Percentiles rank a stretch among this genome's conserved stretches.
These are phyloP conservation scores for Podosphaera fusca DNA, from an alignment of 2,329 filamentous ascomycete species.

Conservation along the genomic window DNA sequence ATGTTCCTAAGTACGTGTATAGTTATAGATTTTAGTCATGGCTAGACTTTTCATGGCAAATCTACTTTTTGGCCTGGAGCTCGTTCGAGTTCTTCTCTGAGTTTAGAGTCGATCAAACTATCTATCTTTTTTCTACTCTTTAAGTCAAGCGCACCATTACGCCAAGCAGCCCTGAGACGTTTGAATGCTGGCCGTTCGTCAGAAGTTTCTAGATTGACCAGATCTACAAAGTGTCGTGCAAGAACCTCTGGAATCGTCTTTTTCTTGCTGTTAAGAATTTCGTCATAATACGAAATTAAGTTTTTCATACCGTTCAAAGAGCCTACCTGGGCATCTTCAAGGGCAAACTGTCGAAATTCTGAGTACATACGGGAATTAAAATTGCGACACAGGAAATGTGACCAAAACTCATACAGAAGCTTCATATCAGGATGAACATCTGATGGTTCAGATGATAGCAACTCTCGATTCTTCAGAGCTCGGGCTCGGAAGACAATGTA, in stretches of 20 bases:
- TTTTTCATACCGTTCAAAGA: conserved; percentile 33
- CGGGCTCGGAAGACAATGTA: conserved; percentile 19
- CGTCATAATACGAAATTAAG: conserved; percentile 42
- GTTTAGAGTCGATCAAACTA: conserved; percentile 25
- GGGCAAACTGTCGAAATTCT: conserved; percentile 45
- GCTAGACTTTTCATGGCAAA: conserved; percentile 4
- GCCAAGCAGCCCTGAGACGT: conserved; percentile 27
- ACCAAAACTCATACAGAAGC: conserved; percentile 53
- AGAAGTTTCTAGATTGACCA: conserved; percentile 20
- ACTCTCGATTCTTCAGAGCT: conserved; percentile 19
- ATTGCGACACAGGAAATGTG: conserved; percentile 45
- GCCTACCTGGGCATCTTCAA: conserved; percentile 35
- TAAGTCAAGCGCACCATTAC: conserved; percentile 28
- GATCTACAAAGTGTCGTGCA: conserved; percentile 28
- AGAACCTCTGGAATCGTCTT: conserved; percentile 28
- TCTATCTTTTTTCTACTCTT: conserved; percentile 33
- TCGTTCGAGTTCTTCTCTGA: conserved; percentile 28
- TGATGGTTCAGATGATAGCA: conserved; percentile 15
- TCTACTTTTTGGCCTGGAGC: conserved; percentile 9
- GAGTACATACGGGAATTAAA: conserved; percentile 57
- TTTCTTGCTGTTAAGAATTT: conserved; percentile 25
- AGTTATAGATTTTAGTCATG: no score
- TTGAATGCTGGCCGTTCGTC: conserved; percentile 23
- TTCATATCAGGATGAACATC: conserved; percentile 33
- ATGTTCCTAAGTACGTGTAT: no score